Evolutionary conservation across 352 stramenopile species (phyloP).

Genomic region (Aphanomyces invadans): DNA sequence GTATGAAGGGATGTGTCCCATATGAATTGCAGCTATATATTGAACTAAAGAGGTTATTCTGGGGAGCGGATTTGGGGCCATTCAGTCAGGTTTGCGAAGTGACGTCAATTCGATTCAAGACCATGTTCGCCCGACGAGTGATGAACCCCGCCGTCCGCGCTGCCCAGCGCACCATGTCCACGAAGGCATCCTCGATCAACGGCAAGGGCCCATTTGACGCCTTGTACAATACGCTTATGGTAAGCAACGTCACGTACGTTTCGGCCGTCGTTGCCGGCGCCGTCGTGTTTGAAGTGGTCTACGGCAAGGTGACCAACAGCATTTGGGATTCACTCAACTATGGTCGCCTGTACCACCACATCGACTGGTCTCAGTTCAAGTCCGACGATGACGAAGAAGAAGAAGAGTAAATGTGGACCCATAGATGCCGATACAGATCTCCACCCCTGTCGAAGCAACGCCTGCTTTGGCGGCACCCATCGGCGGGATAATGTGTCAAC

Average conservation of each 20-base stretch:
- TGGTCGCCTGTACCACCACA: slow-evolving; percentile 80
- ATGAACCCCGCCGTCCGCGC: slow-evolving; percentile 8
- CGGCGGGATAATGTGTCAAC: neutral
- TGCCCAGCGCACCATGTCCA: slow-evolving; percentile 25
- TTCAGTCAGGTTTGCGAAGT: slow-evolving; percentile 13
- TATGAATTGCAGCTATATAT: no score
- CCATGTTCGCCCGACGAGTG: slow-evolving; percentile 22
- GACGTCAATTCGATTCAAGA: neutral
- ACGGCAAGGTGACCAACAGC: slow-evolving; percentile 57
- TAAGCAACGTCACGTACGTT: slow-evolving; percentile 75
- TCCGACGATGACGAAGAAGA: slow-evolving; percentile 71
- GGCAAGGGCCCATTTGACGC: slow-evolving; percentile 54
- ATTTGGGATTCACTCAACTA: slow-evolving; percentile 81
- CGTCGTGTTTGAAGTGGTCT: slow-evolving; percentile 63
- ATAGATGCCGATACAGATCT: neutral
- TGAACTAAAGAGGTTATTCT: neutral
- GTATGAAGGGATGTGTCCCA: no score
- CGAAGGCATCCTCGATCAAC: slow-evolving; percentile 72
- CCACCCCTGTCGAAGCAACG: neutral
- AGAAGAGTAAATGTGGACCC: slow-evolving; percentile 36
- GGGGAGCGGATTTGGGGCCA: slow-evolving; percentile 5
- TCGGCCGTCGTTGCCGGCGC: slow-evolving; percentile 61
- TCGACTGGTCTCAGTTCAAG: slow-evolving; percentile 83
- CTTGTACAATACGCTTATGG: slow-evolving; percentile 74
- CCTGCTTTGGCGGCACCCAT: neutral